A percentile compares a stretch with the other conserved stretches of the same genome.
These are phyloP conservation scores for Starmera amethionina DNA, from an alignment of 805 yeast species.

Conservation along the genomic window DNA sequence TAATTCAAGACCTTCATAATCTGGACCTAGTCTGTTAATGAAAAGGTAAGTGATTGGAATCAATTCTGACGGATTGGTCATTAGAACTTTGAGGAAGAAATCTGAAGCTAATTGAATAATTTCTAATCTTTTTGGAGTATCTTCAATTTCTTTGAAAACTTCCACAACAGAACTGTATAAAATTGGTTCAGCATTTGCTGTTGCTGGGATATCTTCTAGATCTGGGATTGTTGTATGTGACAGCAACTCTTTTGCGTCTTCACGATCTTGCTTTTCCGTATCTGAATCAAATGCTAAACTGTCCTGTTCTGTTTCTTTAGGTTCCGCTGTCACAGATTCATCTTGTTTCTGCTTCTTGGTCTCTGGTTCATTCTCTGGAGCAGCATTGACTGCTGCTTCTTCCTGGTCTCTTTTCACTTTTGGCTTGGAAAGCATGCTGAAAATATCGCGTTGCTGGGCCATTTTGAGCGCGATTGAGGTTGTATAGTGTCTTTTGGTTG, in stretches of 20 bases:
- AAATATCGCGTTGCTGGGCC: slow-evolving; percentile 15
- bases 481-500: not conserved
- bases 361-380: not conserved
- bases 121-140: slow-evolving; percentile 73
- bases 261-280: slow-evolving; percentile 12
- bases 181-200: slow-evolving; percentile 13
- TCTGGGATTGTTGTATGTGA: slow-evolving; percentile 7
- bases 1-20: slow-evolving; percentile 87
- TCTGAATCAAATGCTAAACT: slow-evolving; percentile 14
- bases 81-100: slow-evolving; percentile 57
- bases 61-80: slow-evolving; percentile 42
- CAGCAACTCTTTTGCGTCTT: slow-evolving; percentile 15
- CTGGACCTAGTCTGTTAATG: slow-evolving; percentile 89
- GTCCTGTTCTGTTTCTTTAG: slow-evolving; percentile 6
- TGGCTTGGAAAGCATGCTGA: slow-evolving; percentile 13
- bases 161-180: slow-evolving; percentile 35
- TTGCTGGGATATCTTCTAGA: not conserved
- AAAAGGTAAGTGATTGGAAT: slow-evolving; percentile 72
- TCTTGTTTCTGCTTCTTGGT: not conserved
- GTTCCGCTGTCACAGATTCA: not conserved
- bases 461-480: slow-evolving; percentile 2
- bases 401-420: slow-evolving; percentile 1
- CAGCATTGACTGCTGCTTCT: not conserved
- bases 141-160: slow-evolving; percentile 70
- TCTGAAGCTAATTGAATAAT: slow-evolving; percentile 69